Conservation (phyloP, 164 flowering plant species). For the Macadamia tetraphylla region DNA sequence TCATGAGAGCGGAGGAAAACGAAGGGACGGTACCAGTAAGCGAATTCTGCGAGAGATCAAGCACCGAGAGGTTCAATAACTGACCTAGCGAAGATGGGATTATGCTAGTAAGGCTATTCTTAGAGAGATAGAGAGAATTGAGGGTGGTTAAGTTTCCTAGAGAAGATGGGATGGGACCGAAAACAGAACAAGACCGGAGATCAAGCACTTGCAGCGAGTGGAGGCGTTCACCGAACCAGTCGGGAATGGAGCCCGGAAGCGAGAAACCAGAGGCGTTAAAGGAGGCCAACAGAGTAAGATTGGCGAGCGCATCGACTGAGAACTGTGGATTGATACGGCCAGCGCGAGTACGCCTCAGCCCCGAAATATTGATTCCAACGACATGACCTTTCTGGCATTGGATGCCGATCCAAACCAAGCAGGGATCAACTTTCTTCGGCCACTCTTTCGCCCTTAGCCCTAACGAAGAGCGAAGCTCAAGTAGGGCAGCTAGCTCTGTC, state of each 20-base stretch:
- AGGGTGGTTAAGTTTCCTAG: constrained; percentile 41
- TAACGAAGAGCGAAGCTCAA: constrained; percentile 64
- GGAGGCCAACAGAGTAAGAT: constrained; percentile 37
- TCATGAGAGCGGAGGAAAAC: constrained; percentile 16
- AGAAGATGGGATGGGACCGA: constrained; percentile 46
- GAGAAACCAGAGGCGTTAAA: constrained; percentile 64
- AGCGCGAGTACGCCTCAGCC: constrained; percentile 41
- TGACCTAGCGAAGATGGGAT: constrained; percentile 30
- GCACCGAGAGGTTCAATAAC: constrained; percentile 20
- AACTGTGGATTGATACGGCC: constrained; percentile 47
- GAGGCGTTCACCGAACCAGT: constrained; percentile 52
- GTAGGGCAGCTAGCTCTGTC: constrained; percentile 45
- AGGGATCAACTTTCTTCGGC: constrained; percentile 73
- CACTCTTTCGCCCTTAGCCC: constrained; percentile 75
- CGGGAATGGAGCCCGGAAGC: constrained; percentile 69
- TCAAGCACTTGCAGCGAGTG: constrained; percentile 52
- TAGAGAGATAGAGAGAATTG: constrained; percentile 32
- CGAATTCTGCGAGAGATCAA: constrained; percentile 37
- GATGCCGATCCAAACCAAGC: constrained; percentile 55
- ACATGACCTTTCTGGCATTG: constrained; percentile 50
- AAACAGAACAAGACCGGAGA: constrained; percentile 47
- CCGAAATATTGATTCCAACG: constrained; percentile 44
- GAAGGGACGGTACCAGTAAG: constrained; percentile 41
- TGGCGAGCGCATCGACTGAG: constrained; percentile 49
- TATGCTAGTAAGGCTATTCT: constrained; percentile 37